Base-by-base conservation (phyloP, 306 rosid species). In the Vigna reflexopilosa region DNA sequence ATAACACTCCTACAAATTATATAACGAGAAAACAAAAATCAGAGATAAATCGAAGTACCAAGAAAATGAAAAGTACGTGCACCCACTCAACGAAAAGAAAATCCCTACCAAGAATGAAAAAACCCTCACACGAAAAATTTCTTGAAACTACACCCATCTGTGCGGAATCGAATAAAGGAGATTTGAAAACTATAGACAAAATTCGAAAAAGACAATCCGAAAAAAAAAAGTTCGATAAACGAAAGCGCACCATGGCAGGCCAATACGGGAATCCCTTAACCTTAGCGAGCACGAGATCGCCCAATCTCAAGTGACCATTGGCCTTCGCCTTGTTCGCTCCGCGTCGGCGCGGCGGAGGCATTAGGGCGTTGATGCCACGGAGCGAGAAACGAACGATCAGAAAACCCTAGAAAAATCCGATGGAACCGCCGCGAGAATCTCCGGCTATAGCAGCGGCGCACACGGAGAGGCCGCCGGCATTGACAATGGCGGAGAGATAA, bases 211-310 rank as follows among this genome's bases (percentile, higher is more conserved):
- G 14, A 49, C 15, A 16, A 62, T 32, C 15, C 9, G 9, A 26
- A 10, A 20, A 42, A 49, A 10, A 22, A 62, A 3, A 74, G 32
- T 57, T 44, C 19, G n/a, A 59, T 4, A 69, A 59, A 0, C 19
- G 40, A 58, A 59, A 70, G 20, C 79, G 67, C 49, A 94, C 98
- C 94, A 84, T 88, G 51, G 97, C 98, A 32, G 98, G 98, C 98
- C 97, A 92, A 66, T 85, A 78, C 5, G 97, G 97, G 80, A 83
- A 91, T 16, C 97, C 98, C 90, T 94, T 94, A 82, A 94, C 96
- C 91, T 87, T 94, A 26, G 98, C 98, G 4, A 94, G 98, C 22
- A 94, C 97, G 50, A 94, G 98, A 94, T 92, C 97, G 59, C 98
- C 98, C 52, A 90, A 79, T 32, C 83, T 87, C 85, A 94, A 73